Percentiles rank a stretch among this genome's conserved stretches.
Evolutionary conservation across 495 filamentous ascomycete species (phyloP).

Genomic region (Penicillium canescens): DNA sequence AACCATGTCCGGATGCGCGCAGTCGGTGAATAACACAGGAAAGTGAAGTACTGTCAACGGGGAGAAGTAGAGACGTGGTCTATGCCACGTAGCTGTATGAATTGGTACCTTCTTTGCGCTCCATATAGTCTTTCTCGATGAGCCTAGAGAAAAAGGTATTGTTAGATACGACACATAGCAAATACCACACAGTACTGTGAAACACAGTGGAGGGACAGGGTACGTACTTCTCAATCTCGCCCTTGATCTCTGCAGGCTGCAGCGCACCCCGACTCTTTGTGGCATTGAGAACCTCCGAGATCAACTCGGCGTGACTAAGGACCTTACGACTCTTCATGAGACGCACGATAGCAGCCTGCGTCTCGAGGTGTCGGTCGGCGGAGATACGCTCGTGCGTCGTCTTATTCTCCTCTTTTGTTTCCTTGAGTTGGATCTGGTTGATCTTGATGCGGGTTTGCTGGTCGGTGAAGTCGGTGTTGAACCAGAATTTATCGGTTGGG

Average conservation of each 20-base stretch:
- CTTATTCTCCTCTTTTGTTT: constrained; percentile 89
- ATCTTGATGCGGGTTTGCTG: constrained; percentile 93
- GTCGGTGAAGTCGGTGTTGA: constrained; percentile 76
- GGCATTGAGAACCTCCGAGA: constrained; percentile 84
- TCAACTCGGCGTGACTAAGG: constrained; percentile 79
- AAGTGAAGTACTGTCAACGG: not conserved
- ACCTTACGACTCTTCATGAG: constrained; percentile 95
- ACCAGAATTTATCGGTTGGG: constrained; percentile 72
- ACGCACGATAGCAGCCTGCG: constrained; percentile 92
- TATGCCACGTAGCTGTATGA: constrained; percentile 83
- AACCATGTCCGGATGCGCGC: not conserved
- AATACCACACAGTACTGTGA: not conserved
- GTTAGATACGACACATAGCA: constrained; percentile 3
- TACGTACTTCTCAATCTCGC: constrained; percentile 89
- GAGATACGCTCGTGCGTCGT: constrained; percentile 88
- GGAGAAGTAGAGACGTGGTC: not conserved
- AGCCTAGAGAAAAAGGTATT: constrained; percentile 50
- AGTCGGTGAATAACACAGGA: not conserved
- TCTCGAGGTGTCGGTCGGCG: constrained; percentile 90
- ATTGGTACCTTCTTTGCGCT: constrained; percentile 69
- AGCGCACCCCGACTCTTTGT: constrained; percentile 82
- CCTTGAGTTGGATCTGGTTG: constrained; percentile 96
- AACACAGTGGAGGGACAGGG: not conserved
- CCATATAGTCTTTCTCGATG: constrained; percentile 96
- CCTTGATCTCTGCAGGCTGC: constrained; percentile 85